Base-by-base conservation (phyloP, 2,329 filamentous ascomycete species). In the Phialophora tarda region DNA sequence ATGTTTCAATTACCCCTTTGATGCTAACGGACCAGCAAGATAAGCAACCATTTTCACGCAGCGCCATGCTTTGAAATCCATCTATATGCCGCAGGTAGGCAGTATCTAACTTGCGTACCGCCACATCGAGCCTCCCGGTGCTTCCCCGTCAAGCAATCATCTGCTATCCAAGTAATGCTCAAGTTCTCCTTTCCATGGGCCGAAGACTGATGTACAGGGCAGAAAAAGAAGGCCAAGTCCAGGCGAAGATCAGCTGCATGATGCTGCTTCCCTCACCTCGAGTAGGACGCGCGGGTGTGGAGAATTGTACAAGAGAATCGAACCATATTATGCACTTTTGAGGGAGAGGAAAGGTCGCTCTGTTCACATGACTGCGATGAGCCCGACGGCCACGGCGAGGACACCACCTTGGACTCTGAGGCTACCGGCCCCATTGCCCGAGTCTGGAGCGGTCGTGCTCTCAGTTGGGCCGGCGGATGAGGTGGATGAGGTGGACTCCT, bases 321-420 rank as follows among this genome's bases (percentile, higher is more conserved):
- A 44, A 41, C 50, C 34, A 23, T 21, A 8, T 41, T 51, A 14
- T 51, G 12, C 21, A 63, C n/a, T n/a, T 51, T 7, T 57, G 58
- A 6, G 54, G 23, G 17, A 12, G n/a, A 26, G 2, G 17, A 44
- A 21, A n/a, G 17, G 51, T 24, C 48, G 17, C 47, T 28, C 47
- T 38, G 24, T 69, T 75, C 78, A 80, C 69, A 79, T 56, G 60
- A 79, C 63, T 34, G 75, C 77, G 60, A 77, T 65, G 30, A 72
- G 73, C 66, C 74, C 78, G 50, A 77, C 71, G 24, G 76, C 75
- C 58, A 77, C 61, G 53, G 76, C 78, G 62, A 79, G 55, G 71
- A 80, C 68, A 55, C 75, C 73, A 55, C 75, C 75, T 24, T 78
- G 77, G 24, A 77, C 75, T 47, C 75, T 75, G 72, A 77, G 74